Percentiles rank a stretch among this genome's conserved stretches.
Conservation (phyloP, 2,329 filamentous ascomycete genomes). For the Stagonosporopsis rhizophila region DNA sequence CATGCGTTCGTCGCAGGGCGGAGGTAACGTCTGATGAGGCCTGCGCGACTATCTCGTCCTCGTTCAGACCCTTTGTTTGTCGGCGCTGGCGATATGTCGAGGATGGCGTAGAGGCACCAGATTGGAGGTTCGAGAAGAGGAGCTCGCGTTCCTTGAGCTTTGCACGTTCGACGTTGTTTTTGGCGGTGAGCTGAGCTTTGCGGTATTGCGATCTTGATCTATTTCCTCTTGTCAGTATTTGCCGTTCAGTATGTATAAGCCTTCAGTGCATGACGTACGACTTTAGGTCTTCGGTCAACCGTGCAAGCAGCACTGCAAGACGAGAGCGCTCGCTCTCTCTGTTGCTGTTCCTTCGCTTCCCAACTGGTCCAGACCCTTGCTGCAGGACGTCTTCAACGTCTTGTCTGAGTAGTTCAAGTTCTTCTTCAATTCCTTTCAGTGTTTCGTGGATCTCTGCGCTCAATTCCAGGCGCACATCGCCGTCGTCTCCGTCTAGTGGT, state of each 20-base stretch:
- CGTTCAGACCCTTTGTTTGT: conserved; percentile 63
- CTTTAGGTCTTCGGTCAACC: conserved; percentile 74
- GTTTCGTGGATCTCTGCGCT: conserved; percentile 79
- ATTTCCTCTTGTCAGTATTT: conserved; percentile 11
- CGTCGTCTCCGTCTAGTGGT: conserved; percentile 65
- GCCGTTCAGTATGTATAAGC: background rate
- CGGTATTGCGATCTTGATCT: conserved; percentile 74
- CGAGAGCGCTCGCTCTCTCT: conserved; percentile 69
- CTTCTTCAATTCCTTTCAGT: conserved; percentile 80
- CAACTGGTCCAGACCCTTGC: conserved; percentile 38
- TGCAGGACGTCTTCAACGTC: conserved; percentile 75
- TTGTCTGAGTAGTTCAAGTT: conserved; percentile 79
- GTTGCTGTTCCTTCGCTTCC: conserved; percentile 57
- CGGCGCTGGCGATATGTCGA: conserved; percentile 47
- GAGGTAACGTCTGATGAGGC: conserved; percentile 85
- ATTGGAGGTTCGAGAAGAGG: conserved; percentile 70
- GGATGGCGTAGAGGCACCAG: conserved; percentile 46
- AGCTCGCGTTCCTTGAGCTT: conserved; percentile 79
- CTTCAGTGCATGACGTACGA: conserved; percentile 58
- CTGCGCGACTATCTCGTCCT: conserved; percentile 75
- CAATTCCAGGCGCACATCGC: conserved; percentile 74
- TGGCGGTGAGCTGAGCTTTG: conserved; percentile 80
- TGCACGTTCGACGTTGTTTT: conserved; percentile 74
- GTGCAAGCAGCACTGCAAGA: conserved; percentile 70
- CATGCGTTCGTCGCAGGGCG: conserved; percentile 83